Evolutionary conservation across 768 basidiomycete genomes (phyloP), one percentile per base, ranked within the genome.

Genomic region (Cyclocybe aegerita): DNA sequence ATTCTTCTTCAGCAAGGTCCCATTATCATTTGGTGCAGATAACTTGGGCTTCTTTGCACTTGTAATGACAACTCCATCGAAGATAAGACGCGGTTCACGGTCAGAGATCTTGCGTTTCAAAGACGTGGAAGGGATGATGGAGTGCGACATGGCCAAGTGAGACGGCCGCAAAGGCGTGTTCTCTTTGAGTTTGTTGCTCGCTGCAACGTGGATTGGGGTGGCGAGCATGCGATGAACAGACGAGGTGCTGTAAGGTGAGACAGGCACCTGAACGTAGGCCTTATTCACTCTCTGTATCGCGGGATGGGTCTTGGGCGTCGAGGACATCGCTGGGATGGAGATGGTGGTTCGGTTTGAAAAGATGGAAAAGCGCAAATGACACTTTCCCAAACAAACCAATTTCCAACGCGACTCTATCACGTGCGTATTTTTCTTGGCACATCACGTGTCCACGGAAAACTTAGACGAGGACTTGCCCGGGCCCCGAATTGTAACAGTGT

Each of bases 241-340:
- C 11, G 60, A 54, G 44, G 64, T 64, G 46, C 23, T 23, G 23
- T 73, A 63, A 0, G 81, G 76, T 30, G 78, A 80, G 2, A 72
- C 64, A 1, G 85, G 82, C 12, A 88, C 71, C 49, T 86, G 78
- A 40, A 88, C 80, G 59, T 75, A 89, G 34, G 81, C 77, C 57
- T 73, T 73, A 35, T 73, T 74, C 11, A 66, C 45, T 59, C 73
- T 72, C 11, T 64, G 69, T 32, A 49, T 43, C 9, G 61, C 48
- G 12, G 69, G 55, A 53, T 58, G 43, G 55, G 60, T 44, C 16
- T 47, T 58, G 14, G 58, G 57, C 36, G 56, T 57, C 50, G 57
- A 52, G 53, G 53, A 64, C 70, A 74, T 73, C 54, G 54, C 65
- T 48, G 57, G 45, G 49, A 32, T 43, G 50, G 32, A 52, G 42